phyloP scores from a whole-genome alignment of 2,329 filamentous ascomycete genomes.

The Curvularia sp. region DNA sequence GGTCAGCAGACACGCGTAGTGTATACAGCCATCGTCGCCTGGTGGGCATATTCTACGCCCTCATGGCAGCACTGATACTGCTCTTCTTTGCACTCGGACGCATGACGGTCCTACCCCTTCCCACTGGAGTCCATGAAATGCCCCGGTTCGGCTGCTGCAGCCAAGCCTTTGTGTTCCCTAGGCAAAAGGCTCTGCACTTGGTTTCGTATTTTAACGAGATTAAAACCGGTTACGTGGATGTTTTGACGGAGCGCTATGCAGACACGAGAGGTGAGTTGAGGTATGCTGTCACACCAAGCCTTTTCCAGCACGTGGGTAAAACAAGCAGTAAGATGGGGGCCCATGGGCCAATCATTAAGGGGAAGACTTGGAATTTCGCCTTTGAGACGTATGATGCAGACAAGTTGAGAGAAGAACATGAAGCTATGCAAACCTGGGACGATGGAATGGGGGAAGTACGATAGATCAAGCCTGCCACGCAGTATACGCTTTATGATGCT shows the following conservation, averaged over 20 bases:
- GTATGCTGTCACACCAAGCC: slow-evolving; percentile 54
- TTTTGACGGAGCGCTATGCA: slow-evolving; percentile 54
- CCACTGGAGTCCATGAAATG: slow-evolving; percentile 52
- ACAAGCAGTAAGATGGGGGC: slow-evolving; percentile 49
- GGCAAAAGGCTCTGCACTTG: slow-evolving; percentile 34
- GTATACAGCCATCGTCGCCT: slow-evolving; percentile 18
- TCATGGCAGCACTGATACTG: slow-evolving; percentile 23
- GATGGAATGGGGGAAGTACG: background rate
- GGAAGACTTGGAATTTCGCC: slow-evolving; percentile 53
- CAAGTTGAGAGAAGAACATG: slow-evolving; percentile 41
- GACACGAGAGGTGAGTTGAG: slow-evolving; percentile 48
- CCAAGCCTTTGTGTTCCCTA: slow-evolving; percentile 56
- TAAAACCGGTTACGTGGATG: slow-evolving; percentile 50
- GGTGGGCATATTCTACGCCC: slow-evolving; percentile 29
- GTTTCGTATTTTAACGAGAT: slow-evolving; percentile 45
- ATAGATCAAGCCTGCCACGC: background rate
- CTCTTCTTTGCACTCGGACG: slow-evolving; percentile 55
- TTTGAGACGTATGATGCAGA: slow-evolving; percentile 47
- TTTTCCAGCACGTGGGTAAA: slow-evolving; percentile 57
- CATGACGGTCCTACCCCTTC: slow-evolving; percentile 48
- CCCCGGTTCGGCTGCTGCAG: slow-evolving; percentile 55
- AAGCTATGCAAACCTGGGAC: slow-evolving; percentile 1
- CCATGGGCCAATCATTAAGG: slow-evolving; percentile 37
- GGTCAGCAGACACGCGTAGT: background rate
- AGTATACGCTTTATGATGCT: background rate